Evolutionary conservation across 352 stramenopile genomes (phyloP), one percentile per base, ranked within the genome.

Genomic region (Phytophthora sansomeana): DNA sequence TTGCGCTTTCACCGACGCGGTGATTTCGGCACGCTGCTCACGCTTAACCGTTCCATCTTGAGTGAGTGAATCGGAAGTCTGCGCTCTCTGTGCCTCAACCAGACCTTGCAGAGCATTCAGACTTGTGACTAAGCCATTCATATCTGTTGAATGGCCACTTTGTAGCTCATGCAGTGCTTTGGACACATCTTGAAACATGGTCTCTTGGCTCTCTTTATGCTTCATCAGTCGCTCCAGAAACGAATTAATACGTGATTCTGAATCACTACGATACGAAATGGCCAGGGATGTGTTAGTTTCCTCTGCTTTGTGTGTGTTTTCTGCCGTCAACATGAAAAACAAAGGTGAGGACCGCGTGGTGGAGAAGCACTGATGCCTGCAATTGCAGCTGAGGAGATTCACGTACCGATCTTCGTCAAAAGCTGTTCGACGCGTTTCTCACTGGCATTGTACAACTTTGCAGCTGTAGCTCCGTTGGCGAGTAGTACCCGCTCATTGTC

Each of bases 401-500:
- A 50, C 77, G 30, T 63, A 78, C 75, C 70, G 33, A 93, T 90
- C 47, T 90, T 92, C 6, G 72, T 67, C 16, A 83, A 50, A 33
- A 95, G 56, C 29, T 77, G 58, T n/a, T 71, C 48, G 0, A 67
- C 67, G 10, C 74, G 72, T n/a, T 75, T 62, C 63, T 93, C 80
- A 43, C 84, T 90, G 11, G 85, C 80, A 28, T 66, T 57, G 52
- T 87, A 92, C 33, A 92, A 35, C 38, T 77, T 84, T 1, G 74
- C 74, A 36, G 84, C 86, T 10, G 58, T 77, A 26, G 59, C 65
- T 21, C 82, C 86, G 17, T 80, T 87, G n/a, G 58, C 64, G 10
- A 95, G 58, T 41, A 95, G 44, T 6, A 77, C 60, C 48, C 75
- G 32, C 42, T 94, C 86, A 50, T 94, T 92, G 6, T 63, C 48